These are phyloP conservation scores for Pseudognaphalium luteoalbum DNA, from an alignment of 129 eudicot genomes.

Conservation along the genomic window DNA sequence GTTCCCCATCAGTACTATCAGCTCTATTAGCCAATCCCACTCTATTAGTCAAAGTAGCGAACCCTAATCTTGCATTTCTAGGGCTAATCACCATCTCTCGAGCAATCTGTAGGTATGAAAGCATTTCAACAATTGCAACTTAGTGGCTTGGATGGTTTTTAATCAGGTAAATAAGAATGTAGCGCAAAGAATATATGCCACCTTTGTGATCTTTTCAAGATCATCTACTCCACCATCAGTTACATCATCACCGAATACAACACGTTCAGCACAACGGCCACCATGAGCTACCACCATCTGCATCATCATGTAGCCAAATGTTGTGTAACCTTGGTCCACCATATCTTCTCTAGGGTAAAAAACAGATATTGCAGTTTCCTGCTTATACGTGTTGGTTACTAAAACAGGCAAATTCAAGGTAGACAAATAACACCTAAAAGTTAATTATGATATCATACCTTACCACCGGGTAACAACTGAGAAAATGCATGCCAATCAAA, in stretches of 20 bases:
- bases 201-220: slow-evolving; percentile 87
- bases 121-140: background rate
- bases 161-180: background rate
- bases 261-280: slow-evolving; percentile 96
- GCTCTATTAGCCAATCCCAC: slow-evolving; percentile 60
- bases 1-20: slow-evolving; percentile 64
- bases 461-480: slow-evolving; percentile 96
- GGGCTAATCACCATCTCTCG: slow-evolving; percentile 99
- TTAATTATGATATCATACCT: slow-evolving; percentile 42
- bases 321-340: slow-evolving; percentile 80
- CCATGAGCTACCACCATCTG: slow-evolving; percentile 99
- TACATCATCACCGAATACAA: slow-evolving; percentile 81
- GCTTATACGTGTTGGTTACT: slow-evolving; percentile 27
- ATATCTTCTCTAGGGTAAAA: slow-evolving; percentile 91
- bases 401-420: slow-evolving; percentile 9
- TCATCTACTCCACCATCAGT: slow-evolving; percentile 94
- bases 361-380: slow-evolving; percentile 97
- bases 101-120: slow-evolving; percentile 60
- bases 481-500: slow-evolving; percentile 99
- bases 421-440: background rate
- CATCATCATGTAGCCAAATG: slow-evolving; percentile 95
- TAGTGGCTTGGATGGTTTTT: background rate
- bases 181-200: slow-evolving; percentile 22
- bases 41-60: slow-evolving; percentile 77
- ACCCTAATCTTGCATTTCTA: slow-evolving; percentile 77